Evolutionary conservation across 73 alveolate species (phyloP).

Genomic region (Tetrahymena borealis): DNA sequence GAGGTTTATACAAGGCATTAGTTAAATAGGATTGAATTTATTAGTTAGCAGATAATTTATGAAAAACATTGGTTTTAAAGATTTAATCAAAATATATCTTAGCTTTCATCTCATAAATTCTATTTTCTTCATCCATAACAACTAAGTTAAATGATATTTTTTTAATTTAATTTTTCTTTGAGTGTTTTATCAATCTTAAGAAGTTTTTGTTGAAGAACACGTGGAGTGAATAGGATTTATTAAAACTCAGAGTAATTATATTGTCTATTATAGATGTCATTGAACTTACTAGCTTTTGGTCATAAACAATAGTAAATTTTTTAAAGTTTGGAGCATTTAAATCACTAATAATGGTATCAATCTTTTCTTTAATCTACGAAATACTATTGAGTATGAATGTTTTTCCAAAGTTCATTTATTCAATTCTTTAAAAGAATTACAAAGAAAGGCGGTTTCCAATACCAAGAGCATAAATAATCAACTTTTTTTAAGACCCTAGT

Average conservation of each 20-base stretch:
- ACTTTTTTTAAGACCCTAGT: neutral
- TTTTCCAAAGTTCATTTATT: neutral
- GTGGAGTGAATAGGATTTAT: neutral
- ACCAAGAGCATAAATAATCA: neutral
- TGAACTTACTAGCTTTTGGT: neutral
- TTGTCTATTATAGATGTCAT: neutral
- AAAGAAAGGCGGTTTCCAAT: neutral
- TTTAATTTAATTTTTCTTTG: neutral
- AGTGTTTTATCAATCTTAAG: neutral
- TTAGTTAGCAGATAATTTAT: neutral
- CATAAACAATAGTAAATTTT: neutral
- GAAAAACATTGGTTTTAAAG: neutral
- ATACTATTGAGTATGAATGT: neutral
- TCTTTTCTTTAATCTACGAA: neutral
- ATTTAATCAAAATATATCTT: neutral
- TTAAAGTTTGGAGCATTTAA: neutral
- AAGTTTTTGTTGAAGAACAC: neutral
- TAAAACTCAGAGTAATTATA: neutral
- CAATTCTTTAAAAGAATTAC: neutral
- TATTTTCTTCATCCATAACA: neutral
- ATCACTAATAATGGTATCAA: neutral
- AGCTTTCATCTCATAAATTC: neutral
- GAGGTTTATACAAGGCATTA: neutral
- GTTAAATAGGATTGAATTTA: neutral
- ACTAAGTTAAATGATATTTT: neutral